Evolutionary conservation across 78 protist genomes (phyloP).

Genomic region (Guillardia theta): DNA sequence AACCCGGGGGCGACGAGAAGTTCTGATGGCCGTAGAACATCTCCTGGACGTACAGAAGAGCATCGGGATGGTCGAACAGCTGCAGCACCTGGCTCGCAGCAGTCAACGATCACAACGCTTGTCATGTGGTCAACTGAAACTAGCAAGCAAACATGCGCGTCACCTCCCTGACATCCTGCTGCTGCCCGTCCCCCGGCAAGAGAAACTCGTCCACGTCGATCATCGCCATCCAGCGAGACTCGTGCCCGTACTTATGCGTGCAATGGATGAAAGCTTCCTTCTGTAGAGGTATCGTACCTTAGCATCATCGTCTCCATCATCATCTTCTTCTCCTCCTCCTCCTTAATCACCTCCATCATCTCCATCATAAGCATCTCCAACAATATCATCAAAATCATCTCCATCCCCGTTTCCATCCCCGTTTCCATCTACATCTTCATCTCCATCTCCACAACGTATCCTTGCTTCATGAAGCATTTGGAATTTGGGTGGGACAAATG

Average conservation of each 20-base stretch:
- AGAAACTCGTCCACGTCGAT: constrained; percentile 33
- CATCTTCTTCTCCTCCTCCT: not conserved
- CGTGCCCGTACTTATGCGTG: constrained; percentile 42
- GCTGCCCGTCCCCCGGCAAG: not conserved
- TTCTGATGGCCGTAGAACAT: not conserved
- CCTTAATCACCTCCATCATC: not conserved
- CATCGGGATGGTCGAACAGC: not conserved
- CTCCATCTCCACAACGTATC: not conserved
- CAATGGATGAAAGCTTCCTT: constrained; percentile 27
- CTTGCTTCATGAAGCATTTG: not conserved
- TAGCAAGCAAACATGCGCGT: too few relatives aligned
- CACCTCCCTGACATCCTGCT: too few relatives aligned
- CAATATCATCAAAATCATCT: not conserved
- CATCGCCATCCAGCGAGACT: not conserved
- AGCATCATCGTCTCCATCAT: not conserved
- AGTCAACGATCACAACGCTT: too few relatives aligned
- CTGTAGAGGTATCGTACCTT: not conserved
- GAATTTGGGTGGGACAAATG: not conserved
- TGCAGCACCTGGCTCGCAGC: too few relatives aligned
- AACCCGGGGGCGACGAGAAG: not conserved
- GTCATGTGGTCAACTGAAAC: too few relatives aligned
- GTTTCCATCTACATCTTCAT: not conserved
- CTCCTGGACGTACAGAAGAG: not conserved
- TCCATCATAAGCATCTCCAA: not conserved
- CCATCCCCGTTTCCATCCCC: not conserved